Conservation (phyloP, 2,329 filamentous ascomycete genomes). For the Fusarium virguliforme region DNA sequence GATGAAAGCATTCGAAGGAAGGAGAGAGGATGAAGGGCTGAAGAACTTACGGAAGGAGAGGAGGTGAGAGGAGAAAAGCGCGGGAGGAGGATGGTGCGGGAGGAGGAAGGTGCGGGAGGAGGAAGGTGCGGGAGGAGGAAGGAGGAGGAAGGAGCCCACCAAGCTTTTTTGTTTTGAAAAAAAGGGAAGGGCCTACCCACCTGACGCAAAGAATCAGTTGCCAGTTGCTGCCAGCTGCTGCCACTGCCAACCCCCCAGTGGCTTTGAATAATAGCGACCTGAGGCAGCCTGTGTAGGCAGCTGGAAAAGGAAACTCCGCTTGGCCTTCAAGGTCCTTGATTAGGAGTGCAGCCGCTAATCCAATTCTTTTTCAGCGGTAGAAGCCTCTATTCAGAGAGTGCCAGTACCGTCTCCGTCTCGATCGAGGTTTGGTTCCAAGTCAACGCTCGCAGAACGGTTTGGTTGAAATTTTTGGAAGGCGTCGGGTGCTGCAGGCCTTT, state of each 20-base stretch:
- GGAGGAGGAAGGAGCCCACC: not conserved
- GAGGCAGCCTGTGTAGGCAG: not conserved
- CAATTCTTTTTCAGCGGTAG: not conserved
- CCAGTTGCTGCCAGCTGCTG: not conserved
- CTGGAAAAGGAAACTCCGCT: no score
- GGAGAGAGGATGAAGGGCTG: not conserved
- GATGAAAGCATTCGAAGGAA: not conserved
- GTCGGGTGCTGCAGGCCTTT: not conserved
- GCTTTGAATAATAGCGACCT: not conserved
- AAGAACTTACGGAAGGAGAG: not conserved
- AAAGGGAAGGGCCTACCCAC: not conserved
- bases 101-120: conserved; percentile 3
- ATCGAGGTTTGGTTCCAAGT: not conserved
- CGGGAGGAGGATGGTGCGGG: not conserved
- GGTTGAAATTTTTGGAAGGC: conserved; percentile 1
- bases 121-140: not conserved
- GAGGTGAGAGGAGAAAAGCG: not conserved
- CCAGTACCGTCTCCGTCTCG: not conserved
- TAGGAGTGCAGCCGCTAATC: not conserved
- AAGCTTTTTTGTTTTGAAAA: not conserved
- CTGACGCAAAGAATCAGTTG: not conserved
- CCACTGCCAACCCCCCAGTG: not conserved
- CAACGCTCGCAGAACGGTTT: not conserved
- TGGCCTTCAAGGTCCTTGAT: not conserved
- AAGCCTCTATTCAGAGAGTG: not conserved